Conservation (phyloP, 2,329 filamentous ascomycete genomes). For the Nannizzia gypsea region DNA sequence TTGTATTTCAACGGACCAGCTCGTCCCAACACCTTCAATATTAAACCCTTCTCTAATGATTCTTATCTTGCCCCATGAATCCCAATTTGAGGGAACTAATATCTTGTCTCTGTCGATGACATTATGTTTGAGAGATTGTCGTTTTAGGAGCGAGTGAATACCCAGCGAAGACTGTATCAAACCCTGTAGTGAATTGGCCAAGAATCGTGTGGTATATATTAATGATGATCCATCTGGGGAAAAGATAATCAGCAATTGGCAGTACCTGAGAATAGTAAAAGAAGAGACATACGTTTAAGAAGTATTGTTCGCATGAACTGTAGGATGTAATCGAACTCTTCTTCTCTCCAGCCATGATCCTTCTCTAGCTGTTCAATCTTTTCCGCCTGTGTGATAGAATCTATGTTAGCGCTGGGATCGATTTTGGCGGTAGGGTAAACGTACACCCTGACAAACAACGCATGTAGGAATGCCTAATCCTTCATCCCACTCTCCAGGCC, state of each 20-base stretch:
- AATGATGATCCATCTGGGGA: conserved; percentile 64
- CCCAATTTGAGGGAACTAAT: conserved; percentile 90
- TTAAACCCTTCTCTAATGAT: conserved; percentile 87
- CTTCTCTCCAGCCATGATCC: conserved; percentile 86
- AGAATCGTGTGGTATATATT: conserved; percentile 70
- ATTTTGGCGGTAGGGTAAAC: not conserved
- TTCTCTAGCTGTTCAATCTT: conserved; percentile 85
- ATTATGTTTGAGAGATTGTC: conserved; percentile 71
- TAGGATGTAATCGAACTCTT: conserved; percentile 89
- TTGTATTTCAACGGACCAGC: conserved; percentile 77
- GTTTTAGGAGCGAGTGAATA: conserved; percentile 71
- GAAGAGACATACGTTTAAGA: conserved; percentile 56
- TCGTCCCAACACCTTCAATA: conserved; percentile 70
- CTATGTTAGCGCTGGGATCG: not conserved
- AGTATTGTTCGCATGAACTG: conserved; percentile 85
- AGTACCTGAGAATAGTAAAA: conserved; percentile 2
- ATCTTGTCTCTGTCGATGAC: conserved; percentile 92
- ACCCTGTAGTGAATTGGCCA: conserved; percentile 63
- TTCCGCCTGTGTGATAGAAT: conserved; percentile 50
- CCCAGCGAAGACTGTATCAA: conserved; percentile 76
- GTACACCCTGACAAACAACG: conserved; percentile 91
- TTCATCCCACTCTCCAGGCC: conserved; percentile 88
- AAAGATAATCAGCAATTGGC: conserved; percentile 3
- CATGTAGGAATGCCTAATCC: conserved; percentile 75
- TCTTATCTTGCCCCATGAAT: conserved; percentile 94